Evolutionary conservation across 2,329 filamentous ascomycete genomes (phyloP).

Genomic region (Talaromyces sp.): DNA sequence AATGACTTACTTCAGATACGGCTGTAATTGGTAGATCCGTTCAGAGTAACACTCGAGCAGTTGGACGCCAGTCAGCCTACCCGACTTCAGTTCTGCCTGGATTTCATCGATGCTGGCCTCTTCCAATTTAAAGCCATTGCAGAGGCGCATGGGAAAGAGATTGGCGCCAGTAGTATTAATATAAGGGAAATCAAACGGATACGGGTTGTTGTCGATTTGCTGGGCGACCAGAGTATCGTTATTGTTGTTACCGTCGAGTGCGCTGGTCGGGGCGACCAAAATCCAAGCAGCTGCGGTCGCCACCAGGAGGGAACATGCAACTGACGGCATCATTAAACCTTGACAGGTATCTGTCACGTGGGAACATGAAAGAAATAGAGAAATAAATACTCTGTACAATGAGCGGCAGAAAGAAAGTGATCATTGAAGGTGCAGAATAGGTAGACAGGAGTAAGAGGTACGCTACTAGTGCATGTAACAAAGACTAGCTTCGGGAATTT

Average conservation of each 20-base stretch:
- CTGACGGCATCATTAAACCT: constrained; percentile 25
- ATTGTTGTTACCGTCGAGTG: neutral
- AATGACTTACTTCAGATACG: constrained; percentile 55
- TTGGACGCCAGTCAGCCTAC: constrained; percentile 53
- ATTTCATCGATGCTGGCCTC: constrained; percentile 67
- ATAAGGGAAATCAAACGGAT: constrained; percentile 34
- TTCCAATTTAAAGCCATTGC: constrained; percentile 57
- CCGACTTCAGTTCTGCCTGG: constrained; percentile 52
- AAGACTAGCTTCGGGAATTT: neutral
- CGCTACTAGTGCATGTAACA: neutral
- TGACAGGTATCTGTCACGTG: constrained; percentile 43
- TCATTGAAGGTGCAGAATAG: neutral
- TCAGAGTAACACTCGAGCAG: constrained; percentile 59
- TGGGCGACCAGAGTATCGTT: neutral
- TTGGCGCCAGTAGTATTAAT: constrained; percentile 25
- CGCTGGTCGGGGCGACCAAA: neutral
- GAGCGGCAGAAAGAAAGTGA: neutral
- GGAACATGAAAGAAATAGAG: constrained; percentile 19
- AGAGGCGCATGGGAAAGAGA: constrained; percentile 59
- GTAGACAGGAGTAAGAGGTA: neutral
- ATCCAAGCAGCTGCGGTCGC: neutral
- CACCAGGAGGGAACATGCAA: neutral
- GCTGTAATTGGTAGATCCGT: constrained; percentile 56
- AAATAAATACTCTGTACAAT: neutral
- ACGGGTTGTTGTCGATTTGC: constrained; percentile 29